phyloP scores from a whole-genome alignment of 805 yeast species.

The Metschnikowia peoriensis region DNA sequence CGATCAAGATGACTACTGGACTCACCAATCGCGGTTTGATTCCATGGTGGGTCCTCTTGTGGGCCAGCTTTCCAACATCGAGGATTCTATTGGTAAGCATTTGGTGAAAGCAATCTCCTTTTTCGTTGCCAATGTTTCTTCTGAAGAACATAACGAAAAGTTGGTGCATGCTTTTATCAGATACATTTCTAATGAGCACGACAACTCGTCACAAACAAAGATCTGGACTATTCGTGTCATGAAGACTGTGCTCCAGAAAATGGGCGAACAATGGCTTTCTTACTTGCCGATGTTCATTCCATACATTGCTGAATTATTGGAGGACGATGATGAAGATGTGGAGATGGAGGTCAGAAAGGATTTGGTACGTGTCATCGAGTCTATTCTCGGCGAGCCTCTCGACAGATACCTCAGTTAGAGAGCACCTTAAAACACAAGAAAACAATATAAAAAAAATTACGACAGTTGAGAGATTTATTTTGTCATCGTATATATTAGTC shows the following conservation, averaged over 20 bases:
- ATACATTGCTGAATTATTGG: constrained; percentile 88
- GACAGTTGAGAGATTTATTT: no score
- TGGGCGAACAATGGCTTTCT: constrained; percentile 92
- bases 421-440: not conserved
- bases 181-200: constrained; percentile 40
- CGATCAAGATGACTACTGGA: constrained; percentile 96
- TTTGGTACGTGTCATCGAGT: constrained; percentile 86
- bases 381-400: constrained; percentile 90
- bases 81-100: constrained; percentile 72
- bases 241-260: constrained; percentile 79
- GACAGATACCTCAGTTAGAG: constrained; percentile 66
- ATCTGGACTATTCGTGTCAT: constrained; percentile 80
- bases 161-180: constrained; percentile 45
- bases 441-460: not conserved
- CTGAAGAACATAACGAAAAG: constrained; percentile 68
- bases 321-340: constrained; percentile 92
- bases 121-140: constrained; percentile 65
- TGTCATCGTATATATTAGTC: no score
- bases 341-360: constrained; percentile 90
- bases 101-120: constrained; percentile 78
- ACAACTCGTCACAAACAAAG: constrained; percentile 64
- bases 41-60: constrained; percentile 61
- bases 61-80: constrained; percentile 64
- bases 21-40: constrained; percentile 80
- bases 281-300: constrained; percentile 94